A percentile compares a stretch with the other conserved stretches of the same genome.
These are phyloP conservation scores for Boletellus dicymbophilus DNA, from an alignment of 1,284 basidiomycete genomes.

Conservation along the genomic window DNA sequence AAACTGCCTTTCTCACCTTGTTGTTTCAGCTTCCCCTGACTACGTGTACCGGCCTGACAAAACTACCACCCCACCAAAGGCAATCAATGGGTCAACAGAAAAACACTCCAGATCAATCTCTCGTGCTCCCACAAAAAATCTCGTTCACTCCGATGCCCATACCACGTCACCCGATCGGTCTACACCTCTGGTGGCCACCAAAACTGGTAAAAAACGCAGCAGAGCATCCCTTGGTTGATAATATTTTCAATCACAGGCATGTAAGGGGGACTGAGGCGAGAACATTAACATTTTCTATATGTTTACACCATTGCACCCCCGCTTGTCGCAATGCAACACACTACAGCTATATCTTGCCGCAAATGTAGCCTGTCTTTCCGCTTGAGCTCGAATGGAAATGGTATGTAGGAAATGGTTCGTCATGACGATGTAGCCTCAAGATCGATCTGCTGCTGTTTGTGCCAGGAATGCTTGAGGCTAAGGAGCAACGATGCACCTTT, in stretches of 20 bases:
- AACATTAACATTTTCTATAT: constrained; percentile 25
- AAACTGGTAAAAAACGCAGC: constrained; percentile 32
- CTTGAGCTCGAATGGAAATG: constrained; percentile 18
- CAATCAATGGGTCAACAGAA: constrained; percentile 15
- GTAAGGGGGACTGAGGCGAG: constrained; percentile 12
- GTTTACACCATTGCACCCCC: constrained; percentile 28
- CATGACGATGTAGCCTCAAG: constrained; percentile 17
- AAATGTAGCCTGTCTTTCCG: constrained; percentile 29
- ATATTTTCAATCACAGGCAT: constrained; percentile 16
- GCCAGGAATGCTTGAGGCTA: constrained; percentile 38
- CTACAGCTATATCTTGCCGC: constrained; percentile 16
- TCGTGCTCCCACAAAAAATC: constrained; percentile 22
- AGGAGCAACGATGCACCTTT: constrained; percentile 44
- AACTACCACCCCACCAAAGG: constrained; percentile 9
- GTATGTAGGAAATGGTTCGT: constrained; percentile 25
- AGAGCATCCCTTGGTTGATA: constrained; percentile 31
- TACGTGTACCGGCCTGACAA: constrained; percentile 23
- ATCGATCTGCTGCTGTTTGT: constrained; percentile 19
- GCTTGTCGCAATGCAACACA: constrained; percentile 26
- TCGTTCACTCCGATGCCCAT: constrained; percentile 8
- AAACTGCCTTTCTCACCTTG: too few relatives aligned
- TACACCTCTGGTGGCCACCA: constrained; percentile 15
- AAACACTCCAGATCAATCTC: constrained; percentile 10
- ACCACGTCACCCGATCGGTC: constrained; percentile 11
- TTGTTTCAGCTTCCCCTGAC: constrained; percentile 19